Evolutionary conservation across 1,139 yeast genomes (phyloP).

Genomic region (Yamadazyma diddensiae): DNA sequence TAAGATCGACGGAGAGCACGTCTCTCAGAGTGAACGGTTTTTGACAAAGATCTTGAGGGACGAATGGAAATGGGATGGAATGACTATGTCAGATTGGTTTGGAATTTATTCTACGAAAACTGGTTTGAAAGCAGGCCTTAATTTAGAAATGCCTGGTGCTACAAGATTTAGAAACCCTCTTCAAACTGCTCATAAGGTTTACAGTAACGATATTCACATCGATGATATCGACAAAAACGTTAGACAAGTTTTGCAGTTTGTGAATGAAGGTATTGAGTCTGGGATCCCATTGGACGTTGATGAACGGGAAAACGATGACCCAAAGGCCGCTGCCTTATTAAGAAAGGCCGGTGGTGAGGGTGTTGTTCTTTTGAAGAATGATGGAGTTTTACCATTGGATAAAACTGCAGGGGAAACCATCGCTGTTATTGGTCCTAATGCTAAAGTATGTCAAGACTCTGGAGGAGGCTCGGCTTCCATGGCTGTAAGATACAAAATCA

Average conservation of each 20-base stretch:
- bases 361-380: constrained; percentile 51
- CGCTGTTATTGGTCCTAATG: constrained; percentile 41
- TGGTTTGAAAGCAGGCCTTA: constrained; percentile 54
- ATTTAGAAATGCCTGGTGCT: constrained; percentile 66
- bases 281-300: constrained; percentile 40
- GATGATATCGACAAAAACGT: constrained; percentile 44
- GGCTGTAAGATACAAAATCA: constrained; percentile 27
- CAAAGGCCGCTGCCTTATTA: constrained; percentile 41
- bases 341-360: constrained; percentile 51
- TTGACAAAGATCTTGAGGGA: constrained; percentile 44
- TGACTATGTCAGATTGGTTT: constrained; percentile 61
- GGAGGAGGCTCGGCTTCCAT: constrained; percentile 41
- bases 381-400: constrained; percentile 38
- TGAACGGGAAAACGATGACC: constrained; percentile 40
- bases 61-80: constrained; percentile 58
- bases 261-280: constrained; percentile 39
- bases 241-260: constrained; percentile 41
- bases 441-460: constrained; percentile 29
- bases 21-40: constrained; percentile 42
- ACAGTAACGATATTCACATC: constrained; percentile 26
- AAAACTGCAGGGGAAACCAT: constrained; percentile 22
- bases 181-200: constrained; percentile 36
- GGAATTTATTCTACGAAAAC: constrained; percentile 52
- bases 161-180: constrained; percentile 42
- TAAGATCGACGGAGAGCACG: constrained; percentile 57